These are phyloP conservation scores for Mucor piriformis DNA, from an alignment of 371 early-diverging fungal genomes.

Conservation along the genomic window DNA sequence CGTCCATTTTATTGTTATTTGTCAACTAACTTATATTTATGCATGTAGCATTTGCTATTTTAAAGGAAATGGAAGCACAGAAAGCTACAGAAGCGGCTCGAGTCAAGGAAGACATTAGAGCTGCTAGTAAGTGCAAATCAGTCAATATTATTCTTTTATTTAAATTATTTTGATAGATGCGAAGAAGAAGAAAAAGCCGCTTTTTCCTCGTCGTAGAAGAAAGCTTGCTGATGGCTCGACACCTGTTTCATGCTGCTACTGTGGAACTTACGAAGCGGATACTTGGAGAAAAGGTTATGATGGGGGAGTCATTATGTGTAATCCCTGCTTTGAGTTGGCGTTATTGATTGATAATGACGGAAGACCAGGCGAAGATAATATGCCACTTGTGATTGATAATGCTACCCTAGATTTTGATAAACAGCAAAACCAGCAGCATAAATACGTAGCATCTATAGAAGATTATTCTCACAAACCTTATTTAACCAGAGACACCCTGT, in stretches of 20 bases:
- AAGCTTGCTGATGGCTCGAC: slow-evolving; percentile 36
- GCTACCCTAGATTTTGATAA: not conserved
- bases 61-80: slow-evolving; percentile 55
- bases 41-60: slow-evolving; percentile 39
- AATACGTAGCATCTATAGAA: slow-evolving; percentile 67
- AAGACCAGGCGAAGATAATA: slow-evolving; percentile 8
- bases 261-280: slow-evolving; percentile 47
- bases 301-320: slow-evolving; percentile 82
- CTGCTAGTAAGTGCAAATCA: slow-evolving; percentile 22
- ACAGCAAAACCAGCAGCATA: slow-evolving; percentile 13
- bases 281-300: slow-evolving; percentile 76
- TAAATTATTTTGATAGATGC: slow-evolving; percentile 20
- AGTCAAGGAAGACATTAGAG: slow-evolving; percentile 44
- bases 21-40: slow-evolving; percentile 8
- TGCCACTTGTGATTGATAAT: slow-evolving; percentile 27
- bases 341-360: slow-evolving; percentile 48
- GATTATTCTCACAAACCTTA: slow-evolving; percentile 83
- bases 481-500: slow-evolving; percentile 69
- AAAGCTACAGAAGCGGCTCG: slow-evolving; percentile 52
- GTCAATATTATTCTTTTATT: not conserved
- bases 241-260: slow-evolving; percentile 44
- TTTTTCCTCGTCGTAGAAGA: slow-evolving; percentile 39
- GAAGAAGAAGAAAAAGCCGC: slow-evolving; percentile 33
- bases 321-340: slow-evolving; percentile 73
- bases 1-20: not conserved